A percentile compares a stretch with the other conserved stretches of the same genome.
Evolutionary conservation across 2,329 filamentous ascomycete species (phyloP).

Genomic region (Cladosporium austrohemisphaericum): DNA sequence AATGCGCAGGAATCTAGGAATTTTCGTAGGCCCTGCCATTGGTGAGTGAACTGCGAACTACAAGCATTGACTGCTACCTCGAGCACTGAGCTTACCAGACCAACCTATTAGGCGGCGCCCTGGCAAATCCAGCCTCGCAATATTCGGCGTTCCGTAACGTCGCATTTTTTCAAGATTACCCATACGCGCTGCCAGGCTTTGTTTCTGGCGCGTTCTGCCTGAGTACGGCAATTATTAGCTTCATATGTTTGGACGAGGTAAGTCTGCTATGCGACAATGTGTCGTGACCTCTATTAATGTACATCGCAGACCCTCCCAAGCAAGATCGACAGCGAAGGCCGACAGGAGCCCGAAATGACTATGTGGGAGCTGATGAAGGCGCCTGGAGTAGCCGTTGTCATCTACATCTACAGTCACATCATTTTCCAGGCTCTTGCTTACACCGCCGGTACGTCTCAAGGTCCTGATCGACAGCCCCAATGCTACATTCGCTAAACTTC

Average conservation of each 20-base stretch:
- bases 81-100: conserved; percentile 12
- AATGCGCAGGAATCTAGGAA: conserved; percentile 57
- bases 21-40: conserved; percentile 67
- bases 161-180: conserved; percentile 60
- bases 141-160: conserved; percentile 58
- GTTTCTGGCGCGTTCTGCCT: conserved; percentile 53
- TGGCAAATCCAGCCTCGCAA: conserved; percentile 64
- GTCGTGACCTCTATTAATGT: background rate
- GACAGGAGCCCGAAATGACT: conserved; percentile 37
- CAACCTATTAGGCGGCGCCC: conserved; percentile 53
- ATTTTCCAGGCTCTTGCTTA: conserved; percentile 68
- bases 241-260: conserved; percentile 3
- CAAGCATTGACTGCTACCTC: background rate
- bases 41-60: conserved; percentile 27
- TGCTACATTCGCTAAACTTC: background rate
- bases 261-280: background rate
- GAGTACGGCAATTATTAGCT: conserved; percentile 21
- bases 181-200: conserved; percentile 64
- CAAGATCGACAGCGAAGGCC: conserved; percentile 14
- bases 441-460: conserved; percentile 50
- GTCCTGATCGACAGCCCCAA: background rate
- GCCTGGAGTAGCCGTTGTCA: conserved; percentile 62
- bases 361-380: conserved; percentile 55
- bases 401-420: conserved; percentile 63
- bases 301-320: conserved; percentile 27